phyloP scores from a whole-genome alignment of 2,329 filamentous ascomycete species.

The Aspergillus thermomutatus region DNA sequence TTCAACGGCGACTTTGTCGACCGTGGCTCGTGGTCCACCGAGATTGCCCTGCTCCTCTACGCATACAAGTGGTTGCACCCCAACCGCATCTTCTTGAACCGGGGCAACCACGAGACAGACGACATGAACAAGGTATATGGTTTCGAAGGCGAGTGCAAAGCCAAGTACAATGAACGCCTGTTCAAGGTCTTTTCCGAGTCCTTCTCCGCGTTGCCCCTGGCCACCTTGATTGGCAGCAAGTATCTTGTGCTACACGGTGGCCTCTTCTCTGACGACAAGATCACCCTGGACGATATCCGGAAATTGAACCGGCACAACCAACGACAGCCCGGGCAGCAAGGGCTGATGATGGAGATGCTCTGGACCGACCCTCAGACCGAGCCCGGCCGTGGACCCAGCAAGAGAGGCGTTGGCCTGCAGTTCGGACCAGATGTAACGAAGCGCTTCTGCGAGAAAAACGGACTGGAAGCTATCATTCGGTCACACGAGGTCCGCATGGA shows the following conservation, averaged over 20 bases:
- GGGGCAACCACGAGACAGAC: slow-evolving; percentile 97
- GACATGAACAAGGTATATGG: slow-evolving; percentile 99
- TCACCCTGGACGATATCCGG: slow-evolving; percentile 88
- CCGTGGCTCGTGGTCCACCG: slow-evolving; percentile 95
- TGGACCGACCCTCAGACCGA: slow-evolving; percentile 94
- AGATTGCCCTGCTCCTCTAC: slow-evolving; percentile 89
- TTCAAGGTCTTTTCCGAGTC: slow-evolving; percentile 99
- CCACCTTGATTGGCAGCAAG: slow-evolving; percentile 85
- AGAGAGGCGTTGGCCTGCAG: slow-evolving; percentile 92
- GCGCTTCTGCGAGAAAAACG: slow-evolving; percentile 94
- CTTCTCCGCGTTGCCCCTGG: slow-evolving; percentile 89
- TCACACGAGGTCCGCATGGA: slow-evolving; percentile 99
- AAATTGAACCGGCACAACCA: slow-evolving; percentile 89
- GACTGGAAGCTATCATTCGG: slow-evolving; percentile 88
- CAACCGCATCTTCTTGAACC: slow-evolving; percentile 86
- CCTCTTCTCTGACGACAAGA: slow-evolving; percentile 89
- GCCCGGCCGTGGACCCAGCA: slow-evolving; percentile 86
- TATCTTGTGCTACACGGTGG: slow-evolving; percentile 92
- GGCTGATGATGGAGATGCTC: slow-evolving; percentile 99
- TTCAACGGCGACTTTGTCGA: slow-evolving; percentile 99
- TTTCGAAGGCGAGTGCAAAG: slow-evolving; percentile 97
- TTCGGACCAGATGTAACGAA: slow-evolving; percentile 97
- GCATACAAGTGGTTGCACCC: slow-evolving; percentile 96
- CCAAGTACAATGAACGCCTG: slow-evolving; percentile 92
- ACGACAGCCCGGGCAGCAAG: slow-evolving; percentile 85